Base-by-base conservation (phyloP, 768 basidiomycete species). In the Lactarius quietus region DNA sequence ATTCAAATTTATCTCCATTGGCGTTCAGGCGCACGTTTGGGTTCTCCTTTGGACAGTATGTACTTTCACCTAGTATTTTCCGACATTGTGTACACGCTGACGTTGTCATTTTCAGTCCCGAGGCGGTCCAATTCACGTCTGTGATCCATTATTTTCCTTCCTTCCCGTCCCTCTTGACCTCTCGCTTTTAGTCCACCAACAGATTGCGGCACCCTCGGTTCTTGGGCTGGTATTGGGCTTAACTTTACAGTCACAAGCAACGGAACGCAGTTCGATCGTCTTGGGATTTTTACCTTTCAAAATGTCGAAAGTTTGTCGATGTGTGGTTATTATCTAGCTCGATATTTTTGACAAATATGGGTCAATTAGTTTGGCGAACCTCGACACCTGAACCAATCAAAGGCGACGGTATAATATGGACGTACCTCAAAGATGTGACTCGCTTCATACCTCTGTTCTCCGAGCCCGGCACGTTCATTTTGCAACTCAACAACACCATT, bases 201-300 rank as follows among this genome's bases (percentile, higher is more conserved):
- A 12, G 83, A 87, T 69, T 92, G 90, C 73, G 90, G 90, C 18
- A 72, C 79, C 3, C 77, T 81, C 26, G 89, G 90, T 1, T 83
- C 86, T 6, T 92, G 90, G 90, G 83, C 87, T 8, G 89, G 84
- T 0, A 80, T 92, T 36, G 88, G 84, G 9, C 77, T 92, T 39
- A 91, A 91, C 72, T 86, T 90, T 69, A 91, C 90, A 0, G 88
- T 87, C 23, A 87, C 88, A 3, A 86, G 84, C 62, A 92, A 90
- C 61, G 90, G 90, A 54, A 88, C 87, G 8, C 89, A 90, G 72
- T 90, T 83, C 64, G 89, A 90, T 71, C 83, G 89, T 29, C 78
- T 90, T 7, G 88, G 83, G 2, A 82, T 86, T 18, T n/a, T 93
- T 69, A 88, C 88, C 6, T 87, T 91, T 72, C 85, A 89, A 35